Percentiles rank a stretch among this genome's conserved stretches.
phyloP scores from a whole-genome alignment of 345 rosid genomes.

The Capsella bursapastoris region DNA sequence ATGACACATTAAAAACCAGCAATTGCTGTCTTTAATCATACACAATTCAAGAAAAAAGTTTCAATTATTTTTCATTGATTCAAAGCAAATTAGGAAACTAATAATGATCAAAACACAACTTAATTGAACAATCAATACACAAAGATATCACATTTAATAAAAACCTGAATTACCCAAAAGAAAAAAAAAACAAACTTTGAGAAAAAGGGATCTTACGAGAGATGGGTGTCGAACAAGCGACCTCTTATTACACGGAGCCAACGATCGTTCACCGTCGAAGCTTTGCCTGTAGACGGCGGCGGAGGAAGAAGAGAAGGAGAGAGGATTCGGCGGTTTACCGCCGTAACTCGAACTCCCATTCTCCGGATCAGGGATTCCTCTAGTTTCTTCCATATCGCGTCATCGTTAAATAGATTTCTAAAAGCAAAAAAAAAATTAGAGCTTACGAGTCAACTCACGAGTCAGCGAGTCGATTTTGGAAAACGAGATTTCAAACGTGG shows the following conservation, averaged over 20 bases:
- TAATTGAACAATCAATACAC: background rate
- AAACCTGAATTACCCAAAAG: background rate
- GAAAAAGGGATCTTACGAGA: conserved; percentile 54
- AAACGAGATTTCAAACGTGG: conserved; percentile 12
- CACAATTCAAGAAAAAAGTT: too few relatives aligned
- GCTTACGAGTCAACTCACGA: conserved; percentile 34
- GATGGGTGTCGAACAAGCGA: conserved; percentile 77
- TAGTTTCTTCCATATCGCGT: conserved; percentile 63
- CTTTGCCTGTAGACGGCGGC: conserved; percentile 43
- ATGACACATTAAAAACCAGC: background rate
- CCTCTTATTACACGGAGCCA: conserved; percentile 52
- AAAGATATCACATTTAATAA: background rate
- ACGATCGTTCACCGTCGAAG: conserved; percentile 42
- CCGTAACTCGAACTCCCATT: conserved; percentile 66
- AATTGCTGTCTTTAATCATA: too few relatives aligned
- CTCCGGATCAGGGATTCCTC: conserved; percentile 49
- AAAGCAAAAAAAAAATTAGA: conserved; percentile 11
- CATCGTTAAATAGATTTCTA: conserved; percentile 39
- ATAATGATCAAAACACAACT: conserved; percentile 7
- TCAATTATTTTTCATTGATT: background rate
- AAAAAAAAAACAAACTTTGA: background rate
- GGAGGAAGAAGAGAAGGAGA: conserved; percentile 45
- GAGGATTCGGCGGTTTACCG: conserved; percentile 72
- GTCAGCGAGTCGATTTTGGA: conserved; percentile 15
- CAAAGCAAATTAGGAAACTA: conserved; percentile 20